Evolutionary conservation across 129 eudicot species (phyloP).

Genomic region (Centaurea solstitialis): DNA sequence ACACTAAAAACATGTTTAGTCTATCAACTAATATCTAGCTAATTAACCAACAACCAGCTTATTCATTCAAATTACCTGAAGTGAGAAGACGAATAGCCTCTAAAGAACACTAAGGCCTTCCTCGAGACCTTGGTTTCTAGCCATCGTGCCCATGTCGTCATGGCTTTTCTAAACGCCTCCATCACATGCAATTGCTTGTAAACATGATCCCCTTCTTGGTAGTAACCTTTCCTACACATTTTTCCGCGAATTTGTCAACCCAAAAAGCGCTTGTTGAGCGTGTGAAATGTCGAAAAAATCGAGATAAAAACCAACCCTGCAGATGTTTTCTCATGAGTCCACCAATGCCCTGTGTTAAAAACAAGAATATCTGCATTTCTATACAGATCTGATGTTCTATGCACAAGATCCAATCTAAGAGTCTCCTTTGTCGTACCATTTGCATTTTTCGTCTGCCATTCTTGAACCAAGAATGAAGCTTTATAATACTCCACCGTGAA

Average conservation of each 20-base stretch:
- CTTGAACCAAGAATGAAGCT: constrained; percentile 59
- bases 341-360: constrained; percentile 69
- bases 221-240: constrained; percentile 50
- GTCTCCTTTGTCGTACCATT: constrained; percentile 54
- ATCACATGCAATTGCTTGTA: constrained; percentile 36
- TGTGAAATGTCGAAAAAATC: background rate
- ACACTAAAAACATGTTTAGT: background rate
- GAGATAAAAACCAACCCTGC: constrained; percentile 38
- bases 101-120: constrained; percentile 52
- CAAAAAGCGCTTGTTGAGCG: background rate
- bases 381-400: constrained; percentile 35
- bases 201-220: constrained; percentile 65
- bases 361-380: constrained; percentile 49
- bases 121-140: constrained; percentile 37
- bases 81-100: constrained; percentile 62
- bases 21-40: no score
- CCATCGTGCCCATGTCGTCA: constrained; percentile 63
- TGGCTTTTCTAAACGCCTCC: constrained; percentile 53
- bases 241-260: background rate
- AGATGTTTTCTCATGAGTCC: constrained; percentile 63
- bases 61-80: constrained; percentile 40
- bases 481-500: constrained; percentile 50
- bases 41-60: background rate
- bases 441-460: constrained; percentile 36
- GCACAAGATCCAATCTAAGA: constrained; percentile 53